Base-by-base conservation (phyloP, 768 basidiomycete species). In the Serendipita sp. region DNA sequence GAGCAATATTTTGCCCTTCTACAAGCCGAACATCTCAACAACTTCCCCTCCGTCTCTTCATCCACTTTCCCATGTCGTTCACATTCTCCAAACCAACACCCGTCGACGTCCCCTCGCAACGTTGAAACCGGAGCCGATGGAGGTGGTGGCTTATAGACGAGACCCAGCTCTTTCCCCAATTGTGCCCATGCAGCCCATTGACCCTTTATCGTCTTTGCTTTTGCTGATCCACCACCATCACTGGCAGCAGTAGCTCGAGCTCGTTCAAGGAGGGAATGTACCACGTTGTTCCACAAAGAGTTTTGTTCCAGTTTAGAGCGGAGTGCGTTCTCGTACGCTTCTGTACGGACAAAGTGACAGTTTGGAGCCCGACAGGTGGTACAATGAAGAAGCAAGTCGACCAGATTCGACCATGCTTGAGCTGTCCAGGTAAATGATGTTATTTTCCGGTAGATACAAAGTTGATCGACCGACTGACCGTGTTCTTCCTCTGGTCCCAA, bases 341-440 rank as follows among this genome's bases (percentile, higher is more conserved):
- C 56, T 5, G 56, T 60, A 8, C 56, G 56, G 16, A 60, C 56
- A n/a, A 23, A 60, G 35, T 60, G 56, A n/a, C 56, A 60, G 35
- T 60, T 60, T 23, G 56, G 35, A 23, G 56, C 56, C 16, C 16
- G 23, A 36, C 56, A 60, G 23, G 56, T 60, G 4, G 56, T 60
- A 60, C 56, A 60, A 32, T 60, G 56, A 23, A 60, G 16, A n/a
- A 60, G 35, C 23, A 60, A 35, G 23, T 60, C 56, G 56, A 60
- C 28, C 16, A 60, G 10, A 32, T 60, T 60, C 16, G 35, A 28
- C 56, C 56, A 60, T 60, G 56, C 56, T 16, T n/a, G 56, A 11
- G 35, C 56, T 23, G 32, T n/a, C 7, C n/a, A 18, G 8, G n/a
- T 7, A 7, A 51, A 18, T 51, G 7, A 7, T 5, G 38, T 7